Percentiles rank a stretch among this genome's conserved stretches.
Evolutionary conservation across 805 yeast genomes (phyloP).

Genomic region (Suhomyces xylopsoci): DNA sequence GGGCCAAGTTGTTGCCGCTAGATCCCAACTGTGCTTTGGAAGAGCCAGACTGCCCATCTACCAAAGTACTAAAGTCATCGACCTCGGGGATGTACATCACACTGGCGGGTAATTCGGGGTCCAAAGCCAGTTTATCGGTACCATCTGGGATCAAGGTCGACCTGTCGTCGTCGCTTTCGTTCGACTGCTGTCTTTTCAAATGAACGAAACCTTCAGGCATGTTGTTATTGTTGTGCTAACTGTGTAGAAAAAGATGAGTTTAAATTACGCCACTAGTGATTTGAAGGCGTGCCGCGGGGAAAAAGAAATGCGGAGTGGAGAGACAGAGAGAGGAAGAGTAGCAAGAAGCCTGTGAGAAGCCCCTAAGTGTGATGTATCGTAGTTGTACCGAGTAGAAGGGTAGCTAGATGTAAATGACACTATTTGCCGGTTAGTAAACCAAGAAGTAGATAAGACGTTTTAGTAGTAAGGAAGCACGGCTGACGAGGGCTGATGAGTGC

Average conservation of each 20-base stretch:
- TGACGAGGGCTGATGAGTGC: background rate
- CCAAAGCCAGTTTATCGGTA: background rate
- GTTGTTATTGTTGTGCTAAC: background rate
- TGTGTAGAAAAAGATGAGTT: background rate
- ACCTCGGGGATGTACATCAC: conserved; percentile 34
- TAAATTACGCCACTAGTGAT: background rate
- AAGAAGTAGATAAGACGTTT: background rate
- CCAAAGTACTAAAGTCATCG: conserved; percentile 25
- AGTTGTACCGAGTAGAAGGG: no score
- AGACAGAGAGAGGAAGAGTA: background rate
- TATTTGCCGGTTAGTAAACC: background rate
- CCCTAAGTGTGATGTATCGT: no score
- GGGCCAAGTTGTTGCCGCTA: conserved; percentile 1
- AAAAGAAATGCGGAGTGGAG: background rate
- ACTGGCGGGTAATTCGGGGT: conserved; percentile 13
- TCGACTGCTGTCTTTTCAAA: background rate
- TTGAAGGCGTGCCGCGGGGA: background rate
- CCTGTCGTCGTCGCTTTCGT: conserved; percentile 9
- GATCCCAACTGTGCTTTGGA: background rate
- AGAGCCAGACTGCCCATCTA: conserved; percentile 21
- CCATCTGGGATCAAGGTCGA: conserved; percentile 9
- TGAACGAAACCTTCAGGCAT: conserved; percentile 1
- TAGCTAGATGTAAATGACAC: no score
- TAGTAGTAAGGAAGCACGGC: background rate
- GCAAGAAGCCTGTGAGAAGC: no score